phyloP scores from a whole-genome alignment of 2,329 filamentous ascomycete species.

The Thermothelomyces thermophilus region DNA sequence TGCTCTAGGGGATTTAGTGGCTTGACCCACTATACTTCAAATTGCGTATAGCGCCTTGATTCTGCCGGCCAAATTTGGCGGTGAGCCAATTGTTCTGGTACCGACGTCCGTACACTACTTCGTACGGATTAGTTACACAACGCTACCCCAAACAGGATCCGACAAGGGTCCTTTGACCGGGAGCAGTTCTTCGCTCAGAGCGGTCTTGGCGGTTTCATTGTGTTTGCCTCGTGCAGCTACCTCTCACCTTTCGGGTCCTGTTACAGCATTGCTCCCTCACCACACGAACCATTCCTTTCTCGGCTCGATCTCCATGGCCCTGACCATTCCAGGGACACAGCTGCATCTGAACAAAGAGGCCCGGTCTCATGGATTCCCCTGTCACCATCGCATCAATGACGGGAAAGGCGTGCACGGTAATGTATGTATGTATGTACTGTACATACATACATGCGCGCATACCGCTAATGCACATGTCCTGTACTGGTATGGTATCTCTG shows the following conservation, averaged over 20 bases:
- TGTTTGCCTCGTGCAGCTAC: conserved; percentile 21
- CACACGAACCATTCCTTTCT: conserved; percentile 13
- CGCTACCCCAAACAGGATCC: neutral
- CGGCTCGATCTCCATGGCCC: conserved; percentile 12
- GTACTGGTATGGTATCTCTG: too few relatives aligned
- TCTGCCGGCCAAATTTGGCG: too few relatives aligned
- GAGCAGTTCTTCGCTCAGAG: conserved; percentile 15
- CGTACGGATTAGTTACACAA: too few relatives aligned
- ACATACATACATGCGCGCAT: too few relatives aligned
- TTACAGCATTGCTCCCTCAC: conserved; percentile 18
- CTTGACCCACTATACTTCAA: too few relatives aligned
- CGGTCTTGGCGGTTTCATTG: conserved; percentile 27
- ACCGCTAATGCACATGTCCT: too few relatives aligned
- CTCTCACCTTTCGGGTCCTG: conserved; percentile 20
- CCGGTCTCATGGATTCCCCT: conserved; percentile 21
- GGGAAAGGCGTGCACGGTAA: too few relatives aligned
- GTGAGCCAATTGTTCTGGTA: too few relatives aligned
- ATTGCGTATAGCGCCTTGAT: too few relatives aligned
- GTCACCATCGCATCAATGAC: conserved; percentile 20
- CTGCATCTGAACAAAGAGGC: conserved; percentile 12
- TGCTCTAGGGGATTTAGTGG: too few relatives aligned
- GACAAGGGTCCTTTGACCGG: conserved; percentile 18
- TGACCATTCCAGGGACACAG: conserved; percentile 10
- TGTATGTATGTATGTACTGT: too few relatives aligned
- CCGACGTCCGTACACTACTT: too few relatives aligned